Evolutionary conservation across 2,329 filamentous ascomycete species (phyloP).

Genomic region (Alternaria brassicicola): DNA sequence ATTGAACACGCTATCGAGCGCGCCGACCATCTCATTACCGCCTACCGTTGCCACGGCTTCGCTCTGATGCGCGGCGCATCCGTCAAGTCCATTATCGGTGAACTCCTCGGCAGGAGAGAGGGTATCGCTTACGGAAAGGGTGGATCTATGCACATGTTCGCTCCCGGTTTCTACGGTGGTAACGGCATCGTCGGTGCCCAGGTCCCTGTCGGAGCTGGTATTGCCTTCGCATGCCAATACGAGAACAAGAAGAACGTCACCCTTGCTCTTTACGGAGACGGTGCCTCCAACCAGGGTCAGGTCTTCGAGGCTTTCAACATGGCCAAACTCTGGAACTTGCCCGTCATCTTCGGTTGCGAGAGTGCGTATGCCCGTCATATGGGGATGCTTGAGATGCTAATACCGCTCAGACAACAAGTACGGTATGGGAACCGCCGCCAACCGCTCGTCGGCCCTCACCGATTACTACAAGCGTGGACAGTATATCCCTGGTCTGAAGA

Average conservation of each 20-base stretch:
- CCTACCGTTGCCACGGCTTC: slow-evolving; percentile 99
- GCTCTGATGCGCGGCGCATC: slow-evolving; percentile 93
- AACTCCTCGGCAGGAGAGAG: slow-evolving; percentile 78
- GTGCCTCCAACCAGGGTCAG: slow-evolving; percentile 98
- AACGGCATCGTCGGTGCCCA: slow-evolving; percentile 99
- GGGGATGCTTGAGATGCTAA: slow-evolving; percentile 22
- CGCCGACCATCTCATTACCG: slow-evolving; percentile 92
- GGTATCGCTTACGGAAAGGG: slow-evolving; percentile 99
- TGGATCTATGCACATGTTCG: slow-evolving; percentile 99
- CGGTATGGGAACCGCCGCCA: slow-evolving; percentile 97
- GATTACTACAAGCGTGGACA: slow-evolving; percentile 99
- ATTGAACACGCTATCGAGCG: slow-evolving; percentile 96
- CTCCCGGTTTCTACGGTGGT: slow-evolving; percentile 95
- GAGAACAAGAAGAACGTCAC: slow-evolving; percentile 82
- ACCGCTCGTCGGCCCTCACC: slow-evolving; percentile 91
- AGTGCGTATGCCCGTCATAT: slow-evolving; percentile 66
- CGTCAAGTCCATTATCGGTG: slow-evolving; percentile 45
- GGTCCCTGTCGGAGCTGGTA: slow-evolving; percentile 93
- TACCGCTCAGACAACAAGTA: slow-evolving; percentile 92
- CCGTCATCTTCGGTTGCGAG: slow-evolving; percentile 95
- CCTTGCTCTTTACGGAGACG: slow-evolving; percentile 93
- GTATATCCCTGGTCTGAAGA: slow-evolving; percentile 98
- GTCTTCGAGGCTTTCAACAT: slow-evolving; percentile 99
- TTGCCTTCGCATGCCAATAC: slow-evolving; percentile 98
- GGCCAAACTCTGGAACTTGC: slow-evolving; percentile 98